Conservation (phyloP, 176 grass and related monocot species). For the Guadua angustifolia region DNA sequence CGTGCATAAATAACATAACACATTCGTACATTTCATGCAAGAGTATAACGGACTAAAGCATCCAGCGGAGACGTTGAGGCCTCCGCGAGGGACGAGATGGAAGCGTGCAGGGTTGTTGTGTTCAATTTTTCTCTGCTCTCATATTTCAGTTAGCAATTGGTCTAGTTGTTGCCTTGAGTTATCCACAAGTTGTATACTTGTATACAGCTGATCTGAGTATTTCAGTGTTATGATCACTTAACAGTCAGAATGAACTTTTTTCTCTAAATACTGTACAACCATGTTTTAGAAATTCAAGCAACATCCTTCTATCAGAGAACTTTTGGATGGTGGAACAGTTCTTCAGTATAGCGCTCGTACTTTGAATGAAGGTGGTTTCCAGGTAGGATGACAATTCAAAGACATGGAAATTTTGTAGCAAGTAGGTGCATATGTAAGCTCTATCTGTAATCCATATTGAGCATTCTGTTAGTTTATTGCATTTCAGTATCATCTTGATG, state of each 20-base stretch:
- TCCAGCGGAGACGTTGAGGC: not conserved
- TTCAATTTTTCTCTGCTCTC: slow-evolving; percentile 34
- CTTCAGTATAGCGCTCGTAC: slow-evolving; percentile 91
- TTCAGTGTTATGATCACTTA: slow-evolving; percentile 20
- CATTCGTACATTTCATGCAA: too few species aligned
- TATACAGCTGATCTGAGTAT: not conserved
- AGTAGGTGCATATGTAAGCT: not conserved
- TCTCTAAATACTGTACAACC: slow-evolving; percentile 4
- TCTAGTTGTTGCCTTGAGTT: slow-evolving; percentile 87
- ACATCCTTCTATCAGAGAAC: slow-evolving; percentile 69
- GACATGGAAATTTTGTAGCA: not conserved
- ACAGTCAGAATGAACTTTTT: not conserved
- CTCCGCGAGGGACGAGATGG: not conserved
- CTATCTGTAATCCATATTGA: not conserved
- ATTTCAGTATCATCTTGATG: too few species aligned
- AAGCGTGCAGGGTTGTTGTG: slow-evolving; percentile 15
- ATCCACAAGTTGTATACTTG: slow-evolving; percentile 32
- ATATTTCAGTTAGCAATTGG: slow-evolving; percentile 83
- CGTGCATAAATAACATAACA: too few species aligned
- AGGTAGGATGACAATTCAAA: slow-evolving; percentile 51
- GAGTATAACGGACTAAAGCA: too few species aligned
- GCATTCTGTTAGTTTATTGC: not conserved
- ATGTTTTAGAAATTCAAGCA: slow-evolving; percentile 89
- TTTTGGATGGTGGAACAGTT: slow-evolving; percentile 82
- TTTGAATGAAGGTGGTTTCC: slow-evolving; percentile 98